Percentiles rank a stretch among this genome's conserved stretches.
Conservation (phyloP, 2,329 filamentous ascomycete species). For the Fusarium chlamydosporum region DNA sequence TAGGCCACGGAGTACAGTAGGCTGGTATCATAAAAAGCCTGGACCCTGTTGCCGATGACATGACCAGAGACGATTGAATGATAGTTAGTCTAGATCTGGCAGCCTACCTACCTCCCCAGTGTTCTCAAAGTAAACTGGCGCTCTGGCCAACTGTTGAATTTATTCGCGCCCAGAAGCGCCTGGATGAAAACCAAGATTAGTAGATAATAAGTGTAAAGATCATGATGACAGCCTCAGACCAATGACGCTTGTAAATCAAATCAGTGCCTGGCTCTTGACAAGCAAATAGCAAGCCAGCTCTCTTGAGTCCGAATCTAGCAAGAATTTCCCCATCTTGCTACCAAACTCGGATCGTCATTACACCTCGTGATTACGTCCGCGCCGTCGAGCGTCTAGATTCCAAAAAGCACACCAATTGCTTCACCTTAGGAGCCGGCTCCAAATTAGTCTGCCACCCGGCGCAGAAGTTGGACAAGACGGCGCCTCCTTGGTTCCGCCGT, state of each 20-base stretch:
- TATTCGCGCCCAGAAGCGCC: constrained; percentile 7
- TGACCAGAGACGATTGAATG: constrained; percentile 11
- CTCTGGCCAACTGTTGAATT: constrained; percentile 21
- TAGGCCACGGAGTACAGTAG: background rate
- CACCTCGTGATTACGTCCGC: constrained; percentile 27
- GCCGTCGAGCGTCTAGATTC: constrained; percentile 41
- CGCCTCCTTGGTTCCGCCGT: constrained; percentile 33
- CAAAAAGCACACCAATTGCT: constrained; percentile 35
- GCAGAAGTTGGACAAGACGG: constrained; percentile 34
- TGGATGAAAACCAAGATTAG: constrained; percentile 10
- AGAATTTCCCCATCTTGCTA: constrained; percentile 30
- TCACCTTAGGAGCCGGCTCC: constrained; percentile 32
- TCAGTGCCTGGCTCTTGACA: constrained; percentile 15
- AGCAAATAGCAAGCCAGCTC: constrained; percentile 25
- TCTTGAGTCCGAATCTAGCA: constrained; percentile 3
- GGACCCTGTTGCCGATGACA: constrained; percentile 22
- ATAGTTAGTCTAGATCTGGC: constrained; percentile 9
- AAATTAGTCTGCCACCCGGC: constrained; percentile 40
- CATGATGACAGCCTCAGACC: background rate
- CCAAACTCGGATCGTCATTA: constrained; percentile 30
- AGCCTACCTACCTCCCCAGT: constrained; percentile 11
- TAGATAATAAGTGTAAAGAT: background rate
- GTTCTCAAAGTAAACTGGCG: constrained; percentile 1
- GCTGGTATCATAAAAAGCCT: constrained; percentile 26
- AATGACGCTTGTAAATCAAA: background rate